Evolutionary conservation across 306 rosid genomes (phyloP).

Genomic region (Vigna hirtella): DNA sequence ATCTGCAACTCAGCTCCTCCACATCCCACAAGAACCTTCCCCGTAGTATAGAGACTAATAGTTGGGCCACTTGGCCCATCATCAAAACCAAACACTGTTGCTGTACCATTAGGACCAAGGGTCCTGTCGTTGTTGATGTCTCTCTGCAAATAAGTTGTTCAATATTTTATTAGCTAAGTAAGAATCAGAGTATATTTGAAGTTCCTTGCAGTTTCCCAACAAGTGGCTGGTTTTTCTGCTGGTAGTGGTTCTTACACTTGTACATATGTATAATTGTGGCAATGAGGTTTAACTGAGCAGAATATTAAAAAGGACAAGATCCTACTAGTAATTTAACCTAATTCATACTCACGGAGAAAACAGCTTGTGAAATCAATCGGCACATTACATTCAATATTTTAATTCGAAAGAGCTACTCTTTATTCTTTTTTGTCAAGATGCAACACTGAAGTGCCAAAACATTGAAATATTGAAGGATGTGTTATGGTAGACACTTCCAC

Average conservation of each 20-base stretch:
- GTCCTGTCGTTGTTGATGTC: not conserved
- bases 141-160: conserved; percentile 17
- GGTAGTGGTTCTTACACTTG: not conserved
- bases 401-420: conserved; percentile 12
- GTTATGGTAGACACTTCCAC: not conserved
- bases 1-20: not conserved
- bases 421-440: conserved; percentile 7
- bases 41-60: not conserved
- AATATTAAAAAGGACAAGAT: conserved; percentile 12
- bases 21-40: not conserved
- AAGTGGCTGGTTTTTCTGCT: conserved; percentile 1
- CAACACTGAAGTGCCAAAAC: conserved; percentile 15
- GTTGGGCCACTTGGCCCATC: conserved; percentile 1
- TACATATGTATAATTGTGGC: not conserved
- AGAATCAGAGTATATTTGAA: conserved; percentile 8
- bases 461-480: not conserved
- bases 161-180: not conserved
- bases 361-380: conserved; percentile 29
- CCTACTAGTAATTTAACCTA: conserved; percentile 14
- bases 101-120: not conserved
- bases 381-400: conserved; percentile 3
- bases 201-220: conserved; percentile 35
- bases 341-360: conserved; percentile 29
- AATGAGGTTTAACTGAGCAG: conserved; percentile 1
- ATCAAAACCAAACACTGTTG: not conserved